These are phyloP conservation scores for Kurtzmaniella quercitrusa DNA, from an alignment of 1,139 yeast genomes.

Conservation along the genomic window DNA sequence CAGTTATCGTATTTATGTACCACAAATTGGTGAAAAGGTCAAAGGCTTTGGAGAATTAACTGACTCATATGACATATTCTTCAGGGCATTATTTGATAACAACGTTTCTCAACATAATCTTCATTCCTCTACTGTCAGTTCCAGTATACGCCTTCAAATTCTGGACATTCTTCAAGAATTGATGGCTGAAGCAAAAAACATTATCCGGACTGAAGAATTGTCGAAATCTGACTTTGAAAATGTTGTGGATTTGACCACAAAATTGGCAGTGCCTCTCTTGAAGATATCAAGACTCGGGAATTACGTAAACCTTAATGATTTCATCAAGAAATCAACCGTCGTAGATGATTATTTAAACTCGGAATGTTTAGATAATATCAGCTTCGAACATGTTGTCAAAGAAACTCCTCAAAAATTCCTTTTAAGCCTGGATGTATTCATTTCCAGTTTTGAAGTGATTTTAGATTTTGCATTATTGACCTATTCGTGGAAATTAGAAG, in stretches of 20 bases:
- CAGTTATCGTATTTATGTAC: conserved; percentile 20
- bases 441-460: conserved; percentile 14
- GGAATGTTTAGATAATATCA: conserved; percentile 18
- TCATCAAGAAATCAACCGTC: conserved; percentile 8
- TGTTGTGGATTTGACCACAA: conserved; percentile 2
- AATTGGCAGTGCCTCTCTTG: conserved; percentile 15
- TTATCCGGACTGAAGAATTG: conserved; percentile 6
- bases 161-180: conserved; percentile 23
- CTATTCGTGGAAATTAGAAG: conserved; percentile 35
- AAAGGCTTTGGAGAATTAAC: conserved; percentile 3
- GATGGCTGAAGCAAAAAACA: conserved; percentile 17
- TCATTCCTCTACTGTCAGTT: conserved; percentile 14
- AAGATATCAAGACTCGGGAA: conserved; percentile 29
- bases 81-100: conserved; percentile 11
- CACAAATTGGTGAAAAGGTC: conserved; percentile 8
- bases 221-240: conserved; percentile 3
- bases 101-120: conserved; percentile 10
- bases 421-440: conserved; percentile 12
- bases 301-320: conserved; percentile 17
- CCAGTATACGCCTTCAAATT: conserved; percentile 20
- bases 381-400: conserved; percentile 14
- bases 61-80: conserved; percentile 15
- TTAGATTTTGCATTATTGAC: conserved; percentile 24
- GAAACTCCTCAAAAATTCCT: conserved; percentile 21
- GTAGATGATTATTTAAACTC: conserved; percentile 11